These are phyloP conservation scores for Arthrobotrys conoides DNA, from an alignment of 2,329 filamentous ascomycete genomes.

Conservation along the genomic window DNA sequence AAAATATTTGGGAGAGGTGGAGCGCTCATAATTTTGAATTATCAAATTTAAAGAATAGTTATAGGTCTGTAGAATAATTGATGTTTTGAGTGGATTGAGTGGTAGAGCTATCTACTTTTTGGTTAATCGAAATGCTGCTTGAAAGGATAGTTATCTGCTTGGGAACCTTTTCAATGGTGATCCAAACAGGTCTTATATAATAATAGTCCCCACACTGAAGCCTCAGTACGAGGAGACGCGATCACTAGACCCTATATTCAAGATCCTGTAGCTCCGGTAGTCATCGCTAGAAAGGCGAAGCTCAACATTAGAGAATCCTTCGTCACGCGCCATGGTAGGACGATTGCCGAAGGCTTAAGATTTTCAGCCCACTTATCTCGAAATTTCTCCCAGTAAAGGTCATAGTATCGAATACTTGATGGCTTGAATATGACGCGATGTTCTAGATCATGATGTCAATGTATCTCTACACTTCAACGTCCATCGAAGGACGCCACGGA, in stretches of 20 bases:
- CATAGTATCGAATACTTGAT: background rate
- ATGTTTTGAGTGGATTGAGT: background rate
- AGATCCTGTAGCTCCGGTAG: background rate
- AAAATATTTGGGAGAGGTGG: slow-evolving; percentile 15
- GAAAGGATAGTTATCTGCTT: background rate
- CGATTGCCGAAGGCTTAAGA: background rate
- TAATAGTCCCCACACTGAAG: background rate
- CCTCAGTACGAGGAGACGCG: background rate
- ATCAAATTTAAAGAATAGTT: background rate
- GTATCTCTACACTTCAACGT: background rate
- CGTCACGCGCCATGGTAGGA: background rate
- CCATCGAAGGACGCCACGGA: background rate
- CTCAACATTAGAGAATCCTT: background rate
- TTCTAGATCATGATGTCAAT: slow-evolving; percentile 1
- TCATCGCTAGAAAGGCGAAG: background rate
- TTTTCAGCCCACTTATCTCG: background rate
- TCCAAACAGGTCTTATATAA: background rate
- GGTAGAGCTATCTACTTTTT: background rate
- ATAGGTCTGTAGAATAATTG: background rate
- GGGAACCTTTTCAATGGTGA: background rate
- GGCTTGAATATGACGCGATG: background rate
- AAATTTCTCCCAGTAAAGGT: background rate
- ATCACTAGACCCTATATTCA: background rate
- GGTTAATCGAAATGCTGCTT: background rate
- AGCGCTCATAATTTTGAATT: slow-evolving; percentile 1